Evolutionary conservation across 768 basidiomycete genomes (phyloP).

Genomic region (Rhizopogon vesiculosus): DNA sequence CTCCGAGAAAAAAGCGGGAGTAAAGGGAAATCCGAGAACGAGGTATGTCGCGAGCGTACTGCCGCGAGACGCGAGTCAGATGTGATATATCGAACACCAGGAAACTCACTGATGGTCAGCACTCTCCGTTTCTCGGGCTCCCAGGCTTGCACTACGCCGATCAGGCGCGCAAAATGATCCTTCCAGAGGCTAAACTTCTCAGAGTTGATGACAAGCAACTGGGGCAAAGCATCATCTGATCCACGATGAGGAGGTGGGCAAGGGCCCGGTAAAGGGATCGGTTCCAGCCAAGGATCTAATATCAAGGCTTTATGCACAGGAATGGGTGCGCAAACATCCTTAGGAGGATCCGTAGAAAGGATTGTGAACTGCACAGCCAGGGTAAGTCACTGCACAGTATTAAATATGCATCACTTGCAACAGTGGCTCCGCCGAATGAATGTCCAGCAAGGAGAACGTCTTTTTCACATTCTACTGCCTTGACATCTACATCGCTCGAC

Average conservation of each 20-base stretch:
- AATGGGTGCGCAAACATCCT: slow-evolving; percentile 33
- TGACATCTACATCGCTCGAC: slow-evolving; percentile 20
- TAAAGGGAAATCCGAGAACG: slow-evolving; percentile 25
- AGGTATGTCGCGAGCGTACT: slow-evolving; percentile 20
- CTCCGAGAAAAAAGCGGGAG: slow-evolving; percentile 17
- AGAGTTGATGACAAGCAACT: slow-evolving; percentile 68
- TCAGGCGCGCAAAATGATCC: slow-evolving; percentile 60
- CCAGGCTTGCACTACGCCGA: slow-evolving; percentile 53
- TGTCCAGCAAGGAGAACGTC: slow-evolving; percentile 45
- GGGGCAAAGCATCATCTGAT: slow-evolving; percentile 21
- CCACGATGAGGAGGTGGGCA: slow-evolving; percentile 12
- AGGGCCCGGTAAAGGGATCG: slow-evolving; percentile 57
- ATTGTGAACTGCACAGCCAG: slow-evolving; percentile 42
- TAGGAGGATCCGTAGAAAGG: slow-evolving; percentile 45
- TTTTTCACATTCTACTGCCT: slow-evolving; percentile 28
- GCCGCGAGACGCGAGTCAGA: not conserved
- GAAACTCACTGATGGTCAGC: slow-evolving; percentile 44
- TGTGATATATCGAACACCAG: not conserved
- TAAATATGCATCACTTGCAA: slow-evolving; percentile 29
- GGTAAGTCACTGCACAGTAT: not conserved
- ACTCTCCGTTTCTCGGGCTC: slow-evolving; percentile 38
- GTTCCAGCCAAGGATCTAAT: slow-evolving; percentile 85
- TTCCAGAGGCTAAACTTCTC: slow-evolving; percentile 78
- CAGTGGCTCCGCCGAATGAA: slow-evolving; percentile 53
- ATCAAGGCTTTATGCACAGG: slow-evolving; percentile 56